A percentile compares a stretch with the other conserved stretches of the same genome.
These are phyloP conservation scores for Oryza meridionalis DNA, from an alignment of 176 grass and related monocot genomes.

Conservation along the genomic window DNA sequence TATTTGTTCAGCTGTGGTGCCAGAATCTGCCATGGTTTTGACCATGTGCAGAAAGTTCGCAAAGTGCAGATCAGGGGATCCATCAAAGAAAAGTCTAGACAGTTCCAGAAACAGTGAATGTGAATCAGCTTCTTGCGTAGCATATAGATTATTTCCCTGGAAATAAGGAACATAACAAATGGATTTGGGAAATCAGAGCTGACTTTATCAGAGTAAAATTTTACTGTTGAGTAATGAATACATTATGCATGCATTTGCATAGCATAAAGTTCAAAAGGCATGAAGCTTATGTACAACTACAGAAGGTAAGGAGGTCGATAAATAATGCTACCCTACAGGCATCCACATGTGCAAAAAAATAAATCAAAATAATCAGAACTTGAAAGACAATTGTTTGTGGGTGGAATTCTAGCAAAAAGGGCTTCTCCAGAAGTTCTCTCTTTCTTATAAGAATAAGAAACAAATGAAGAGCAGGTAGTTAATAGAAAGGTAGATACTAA, in stretches of 20 bases:
- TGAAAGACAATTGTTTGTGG: background rate
- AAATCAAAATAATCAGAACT: too few species aligned
- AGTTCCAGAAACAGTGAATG: conserved; percentile 85
- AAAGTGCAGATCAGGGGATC: conserved; percentile 79
- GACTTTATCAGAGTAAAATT: conserved; percentile 36
- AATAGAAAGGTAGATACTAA: conserved; percentile 37
- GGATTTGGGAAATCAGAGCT: conserved; percentile 18
- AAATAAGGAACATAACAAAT: conserved; percentile 47
- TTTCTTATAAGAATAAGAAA: background rate
- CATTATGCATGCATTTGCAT: background rate
- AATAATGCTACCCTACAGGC: background rate
- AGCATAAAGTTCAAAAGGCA: background rate
- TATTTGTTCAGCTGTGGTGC: conserved; percentile 56
- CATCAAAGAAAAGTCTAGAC: conserved; percentile 90
- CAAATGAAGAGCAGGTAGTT: background rate
- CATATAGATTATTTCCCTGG: conserved; percentile 77
- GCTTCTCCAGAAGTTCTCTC: background rate
- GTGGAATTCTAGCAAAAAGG: background rate
- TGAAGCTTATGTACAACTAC: conserved; percentile 4
- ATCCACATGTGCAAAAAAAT: too few species aligned
- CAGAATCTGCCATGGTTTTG: conserved; percentile 76
- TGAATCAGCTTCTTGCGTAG: conserved; percentile 61
- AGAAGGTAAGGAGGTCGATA: background rate
- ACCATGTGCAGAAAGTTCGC: conserved; percentile 94
- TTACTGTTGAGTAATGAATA: background rate